phyloP scores from a whole-genome alignment of 1,284 basidiomycete species.

The Puccinia horiana region DNA sequence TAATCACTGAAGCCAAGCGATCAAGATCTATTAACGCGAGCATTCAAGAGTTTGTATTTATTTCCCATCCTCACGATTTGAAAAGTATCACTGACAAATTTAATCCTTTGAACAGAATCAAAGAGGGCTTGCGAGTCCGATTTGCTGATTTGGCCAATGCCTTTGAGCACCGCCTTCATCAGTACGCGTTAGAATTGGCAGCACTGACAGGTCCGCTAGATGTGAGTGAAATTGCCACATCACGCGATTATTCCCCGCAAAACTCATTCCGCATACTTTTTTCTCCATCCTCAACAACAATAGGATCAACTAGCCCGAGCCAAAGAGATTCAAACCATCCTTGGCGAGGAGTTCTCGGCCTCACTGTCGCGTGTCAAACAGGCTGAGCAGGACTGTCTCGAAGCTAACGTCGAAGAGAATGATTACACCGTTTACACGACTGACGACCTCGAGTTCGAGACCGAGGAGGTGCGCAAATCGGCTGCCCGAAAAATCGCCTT shows the following conservation, averaged over 20 bases:
- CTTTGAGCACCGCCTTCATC: conserved; percentile 73
- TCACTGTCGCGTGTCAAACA: conserved; percentile 65
- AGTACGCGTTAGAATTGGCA: conserved; percentile 73
- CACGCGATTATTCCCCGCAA: not conserved
- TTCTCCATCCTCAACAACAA: not conserved
- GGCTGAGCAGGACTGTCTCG: conserved; percentile 74
- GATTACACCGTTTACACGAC: conserved; percentile 89
- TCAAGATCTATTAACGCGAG: conserved; percentile 85
- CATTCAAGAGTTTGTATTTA: conserved; percentile 74
- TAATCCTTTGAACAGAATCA: conserved; percentile 67
- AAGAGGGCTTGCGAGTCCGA: conserved; percentile 77
- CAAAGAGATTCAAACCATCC: conserved; percentile 66
- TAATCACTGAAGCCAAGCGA: conserved; percentile 73
- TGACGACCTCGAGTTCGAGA: conserved; percentile 87
- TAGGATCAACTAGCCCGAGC: conserved; percentile 66
- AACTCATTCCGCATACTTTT: not conserved
- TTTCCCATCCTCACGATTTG: not conserved
- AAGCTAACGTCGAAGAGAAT: conserved; percentile 96
- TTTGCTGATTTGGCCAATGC: conserved; percentile 83
- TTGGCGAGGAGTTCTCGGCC: conserved; percentile 66
- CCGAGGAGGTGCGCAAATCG: conserved; percentile 76
- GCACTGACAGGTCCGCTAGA: conserved; percentile 76
- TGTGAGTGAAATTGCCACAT: conserved; percentile 60
- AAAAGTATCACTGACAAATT: not conserved
- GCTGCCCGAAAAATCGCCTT: conserved; percentile 88